Conservation (phyloP, 257 asterid species). For the Petunia axillaris region DNA sequence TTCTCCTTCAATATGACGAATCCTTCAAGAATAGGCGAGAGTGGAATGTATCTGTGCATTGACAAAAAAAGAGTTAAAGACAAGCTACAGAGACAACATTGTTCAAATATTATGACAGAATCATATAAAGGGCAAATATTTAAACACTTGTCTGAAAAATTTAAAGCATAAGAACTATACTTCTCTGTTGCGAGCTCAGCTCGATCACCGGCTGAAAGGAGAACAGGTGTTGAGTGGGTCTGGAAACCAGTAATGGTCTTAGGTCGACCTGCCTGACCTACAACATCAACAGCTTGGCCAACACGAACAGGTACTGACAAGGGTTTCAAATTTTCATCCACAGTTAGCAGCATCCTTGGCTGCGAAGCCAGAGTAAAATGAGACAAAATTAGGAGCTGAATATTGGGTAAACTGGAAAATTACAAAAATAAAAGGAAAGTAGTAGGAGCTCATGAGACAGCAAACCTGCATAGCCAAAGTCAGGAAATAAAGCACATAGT, state of each 20-base stretch:
- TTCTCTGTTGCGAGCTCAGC: slow-evolving; percentile 98
- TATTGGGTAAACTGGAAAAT: background rate
- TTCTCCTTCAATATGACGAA: slow-evolving; percentile 90
- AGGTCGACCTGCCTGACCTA: slow-evolving; percentile 96
- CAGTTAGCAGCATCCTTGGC: slow-evolving; percentile 97
- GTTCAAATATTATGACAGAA: background rate
- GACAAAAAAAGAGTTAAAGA: background rate
- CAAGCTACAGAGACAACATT: background rate
- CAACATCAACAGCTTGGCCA: slow-evolving; percentile 97
- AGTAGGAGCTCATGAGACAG: background rate
- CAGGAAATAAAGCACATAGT: slow-evolving; percentile 68
- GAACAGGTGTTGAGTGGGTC: slow-evolving; percentile 95
- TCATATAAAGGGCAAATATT: background rate
- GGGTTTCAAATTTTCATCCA: slow-evolving; percentile 88
- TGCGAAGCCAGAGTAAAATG: slow-evolving; percentile 26
- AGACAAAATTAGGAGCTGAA: slow-evolving; percentile 1
- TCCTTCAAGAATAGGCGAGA: slow-evolving; percentile 94
- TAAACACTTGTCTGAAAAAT: background rate
- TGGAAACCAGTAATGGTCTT: slow-evolving; percentile 96
- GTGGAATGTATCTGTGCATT: slow-evolving; percentile 70
- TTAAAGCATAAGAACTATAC: slow-evolving; percentile 40
- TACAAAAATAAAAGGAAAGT: background rate
- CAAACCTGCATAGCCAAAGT: slow-evolving; percentile 74
- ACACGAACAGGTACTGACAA: slow-evolving; percentile 92
- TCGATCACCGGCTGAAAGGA: slow-evolving; percentile 89